Percentiles rank a stretch among this genome's conserved stretches.
Evolutionary conservation across 2,329 filamentous ascomycete genomes (phyloP).

Genomic region (Aspergillus hortae): DNA sequence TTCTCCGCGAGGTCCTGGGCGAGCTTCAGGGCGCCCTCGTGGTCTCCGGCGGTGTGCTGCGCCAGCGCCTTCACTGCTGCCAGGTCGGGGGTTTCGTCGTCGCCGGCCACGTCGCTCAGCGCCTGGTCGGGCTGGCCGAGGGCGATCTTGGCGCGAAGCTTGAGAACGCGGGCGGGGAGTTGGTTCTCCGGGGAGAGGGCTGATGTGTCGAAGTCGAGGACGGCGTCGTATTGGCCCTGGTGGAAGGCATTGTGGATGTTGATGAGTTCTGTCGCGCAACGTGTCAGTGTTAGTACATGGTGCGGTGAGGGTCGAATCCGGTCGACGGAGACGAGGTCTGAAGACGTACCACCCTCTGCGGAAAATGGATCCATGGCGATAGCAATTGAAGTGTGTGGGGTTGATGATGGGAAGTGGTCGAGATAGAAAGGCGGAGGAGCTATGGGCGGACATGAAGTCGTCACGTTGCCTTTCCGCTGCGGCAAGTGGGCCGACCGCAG

Average conservation of each 20-base stretch:
- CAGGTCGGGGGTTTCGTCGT: slow-evolving; percentile 66
- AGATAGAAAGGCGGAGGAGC: neutral
- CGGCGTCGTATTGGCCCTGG: slow-evolving; percentile 79
- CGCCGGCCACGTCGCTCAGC: slow-evolving; percentile 62
- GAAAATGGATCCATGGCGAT: slow-evolving; percentile 60
- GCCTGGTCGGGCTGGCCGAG: slow-evolving; percentile 74
- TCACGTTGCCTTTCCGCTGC: slow-evolving; percentile 19
- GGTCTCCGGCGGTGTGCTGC: slow-evolving; percentile 58
- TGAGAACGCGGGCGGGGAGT: slow-evolving; percentile 71
- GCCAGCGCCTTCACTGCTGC: slow-evolving; percentile 74
- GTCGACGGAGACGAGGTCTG: neutral
- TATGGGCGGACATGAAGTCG: slow-evolving; percentile 14
- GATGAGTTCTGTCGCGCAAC: slow-evolving; percentile 54
- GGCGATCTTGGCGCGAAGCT: slow-evolving; percentile 78
- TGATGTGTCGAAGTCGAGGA: slow-evolving; percentile 79
- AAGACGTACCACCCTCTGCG: slow-evolving; percentile 55
- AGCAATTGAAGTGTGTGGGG: neutral
- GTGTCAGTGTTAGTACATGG: slow-evolving; percentile 4
- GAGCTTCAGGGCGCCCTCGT: slow-evolving; percentile 58
- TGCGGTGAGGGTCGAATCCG: neutral
- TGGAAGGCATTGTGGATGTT: slow-evolving; percentile 66
- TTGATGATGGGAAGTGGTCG: slow-evolving; percentile 1
- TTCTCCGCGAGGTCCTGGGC: slow-evolving; percentile 66
- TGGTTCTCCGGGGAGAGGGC: slow-evolving; percentile 75
- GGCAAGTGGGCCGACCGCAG: slow-evolving; percentile 14